These are phyloP conservation scores for sunflower (Helianthus annuus) DNA, from an alignment of 129 eudicot species.

Conservation along the genomic window DNA sequence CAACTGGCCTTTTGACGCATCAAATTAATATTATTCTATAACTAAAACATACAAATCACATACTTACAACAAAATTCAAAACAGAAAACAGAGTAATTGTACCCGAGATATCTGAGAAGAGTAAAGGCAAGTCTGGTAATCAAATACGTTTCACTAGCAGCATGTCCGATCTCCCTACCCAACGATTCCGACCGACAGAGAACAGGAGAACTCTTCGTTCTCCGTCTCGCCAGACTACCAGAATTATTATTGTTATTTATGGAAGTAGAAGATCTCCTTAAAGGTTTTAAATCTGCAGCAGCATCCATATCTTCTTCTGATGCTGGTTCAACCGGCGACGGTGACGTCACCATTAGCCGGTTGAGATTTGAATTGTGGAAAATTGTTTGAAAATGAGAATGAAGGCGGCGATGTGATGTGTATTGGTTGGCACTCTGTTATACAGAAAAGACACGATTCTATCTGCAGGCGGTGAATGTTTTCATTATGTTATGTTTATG, in stretches of 20 bases:
- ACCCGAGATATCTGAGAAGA: slow-evolving; percentile 85
- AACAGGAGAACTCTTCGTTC: slow-evolving; percentile 16
- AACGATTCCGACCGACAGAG: slow-evolving; percentile 55
- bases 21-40: background rate
- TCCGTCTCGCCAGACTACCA: slow-evolving; percentile 25
- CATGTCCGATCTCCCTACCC: slow-evolving; percentile 69
- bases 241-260: background rate
- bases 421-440: background rate
- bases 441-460: slow-evolving; percentile 7
- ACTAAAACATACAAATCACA: background rate
- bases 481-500: background rate
- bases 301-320: background rate
- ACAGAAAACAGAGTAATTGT: slow-evolving; percentile 16
- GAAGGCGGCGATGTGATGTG: slow-evolving; percentile 10
- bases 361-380: slow-evolving; percentile 17
- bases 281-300: slow-evolving; percentile 23
- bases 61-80: background rate
- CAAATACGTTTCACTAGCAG: slow-evolving; percentile 86
- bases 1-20: background rate
- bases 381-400: background rate
- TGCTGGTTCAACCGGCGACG: slow-evolving; percentile 26
- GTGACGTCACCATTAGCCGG: slow-evolving; percentile 31
- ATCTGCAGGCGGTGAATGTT: slow-evolving; percentile 14
- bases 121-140: slow-evolving; percentile 68
- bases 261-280: slow-evolving; percentile 9